Conservation (phyloP, 257 asterid genomes). For the Gynochthodes officinalis region DNA sequence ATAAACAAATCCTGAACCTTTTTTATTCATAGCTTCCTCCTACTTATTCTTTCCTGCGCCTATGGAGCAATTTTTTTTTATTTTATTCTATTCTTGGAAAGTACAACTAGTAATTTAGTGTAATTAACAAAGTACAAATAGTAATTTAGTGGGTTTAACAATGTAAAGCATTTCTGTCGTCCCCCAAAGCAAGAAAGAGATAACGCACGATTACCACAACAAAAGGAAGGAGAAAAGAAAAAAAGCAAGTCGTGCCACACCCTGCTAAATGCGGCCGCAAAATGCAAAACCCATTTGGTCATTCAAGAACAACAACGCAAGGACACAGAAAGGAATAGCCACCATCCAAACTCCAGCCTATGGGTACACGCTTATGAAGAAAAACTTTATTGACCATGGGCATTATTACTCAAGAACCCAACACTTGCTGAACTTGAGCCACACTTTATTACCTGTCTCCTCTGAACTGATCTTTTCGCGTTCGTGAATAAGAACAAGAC, state of each 20-base stretch:
- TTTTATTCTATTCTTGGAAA: conserved; percentile 7
- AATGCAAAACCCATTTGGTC: neutral
- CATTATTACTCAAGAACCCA: too few species aligned
- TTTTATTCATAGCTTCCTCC: neutral
- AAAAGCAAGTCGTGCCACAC: neutral
- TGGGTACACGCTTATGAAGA: too few species aligned
- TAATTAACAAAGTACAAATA: neutral
- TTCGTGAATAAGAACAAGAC: too few species aligned
- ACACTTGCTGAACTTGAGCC: too few species aligned
- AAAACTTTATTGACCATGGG: too few species aligned
- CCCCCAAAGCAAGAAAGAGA: neutral
- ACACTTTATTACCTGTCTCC: too few species aligned
- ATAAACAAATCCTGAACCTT: conserved; percentile 1
- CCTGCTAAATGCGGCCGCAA: too few species aligned
- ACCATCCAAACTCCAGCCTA: too few species aligned
- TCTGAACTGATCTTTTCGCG: too few species aligned
- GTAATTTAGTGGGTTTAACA: neutral
- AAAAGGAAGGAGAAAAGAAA: too few species aligned
- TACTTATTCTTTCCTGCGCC: neutral
- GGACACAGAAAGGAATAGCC: too few species aligned
- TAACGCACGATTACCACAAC: neutral
- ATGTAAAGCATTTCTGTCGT: neutral
- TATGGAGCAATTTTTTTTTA: neutral
- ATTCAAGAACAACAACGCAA: too few species aligned
- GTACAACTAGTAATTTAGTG: neutral